Base-by-base conservation (phyloP, 257 asterid genomes). In the Solanum okadae region DNA sequence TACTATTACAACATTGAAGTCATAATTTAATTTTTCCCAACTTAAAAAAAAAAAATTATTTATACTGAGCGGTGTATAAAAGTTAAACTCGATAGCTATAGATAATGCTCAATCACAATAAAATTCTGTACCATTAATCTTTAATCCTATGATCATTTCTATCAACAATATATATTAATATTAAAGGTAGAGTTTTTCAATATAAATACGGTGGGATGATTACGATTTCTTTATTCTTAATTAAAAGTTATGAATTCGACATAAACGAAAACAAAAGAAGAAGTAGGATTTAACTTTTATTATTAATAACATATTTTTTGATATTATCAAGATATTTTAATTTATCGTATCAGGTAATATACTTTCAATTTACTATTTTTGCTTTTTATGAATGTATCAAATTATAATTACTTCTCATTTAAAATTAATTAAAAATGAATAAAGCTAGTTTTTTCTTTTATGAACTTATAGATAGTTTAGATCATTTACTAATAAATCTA, bases 1-100 rank as follows among this genome's bases (percentile, higher is more conserved):
- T 71, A 71, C 78, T 71, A 71, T 71, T 31, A 71, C 78, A 71
- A 71, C 78, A 71, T 71, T 71, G 78, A 71, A 31, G 40, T 44
- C 52, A 0, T 44, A 44, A 44, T 44, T 46, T 13, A 46, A 46
- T 0, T 1, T 44, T 44, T 44, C 16, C 18, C 56, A 46, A 46
- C 52, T 44, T 44, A 12, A 3, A 0, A 3, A 38, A 40, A 38
- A 37, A 9, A 18, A 59, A 59, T 22, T 59, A 59, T 61, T 3
- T 46, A 46, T 14, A 46, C 0, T 0, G 1, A 5, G 59, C 8
- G 8, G 59, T 14, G 59, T 46, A 46, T 46, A 46, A 46, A 61
- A 61, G 0, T n/a, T n/a, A n/a, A 67, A 65, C 33, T 63, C 33
- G 5, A 4, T 25, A 65, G 1, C 0, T 25, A 72, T 33, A 33